These are phyloP conservation scores for Syzygium aqueum DNA, from an alignment of 345 rosid genomes.

Conservation along the genomic window DNA sequence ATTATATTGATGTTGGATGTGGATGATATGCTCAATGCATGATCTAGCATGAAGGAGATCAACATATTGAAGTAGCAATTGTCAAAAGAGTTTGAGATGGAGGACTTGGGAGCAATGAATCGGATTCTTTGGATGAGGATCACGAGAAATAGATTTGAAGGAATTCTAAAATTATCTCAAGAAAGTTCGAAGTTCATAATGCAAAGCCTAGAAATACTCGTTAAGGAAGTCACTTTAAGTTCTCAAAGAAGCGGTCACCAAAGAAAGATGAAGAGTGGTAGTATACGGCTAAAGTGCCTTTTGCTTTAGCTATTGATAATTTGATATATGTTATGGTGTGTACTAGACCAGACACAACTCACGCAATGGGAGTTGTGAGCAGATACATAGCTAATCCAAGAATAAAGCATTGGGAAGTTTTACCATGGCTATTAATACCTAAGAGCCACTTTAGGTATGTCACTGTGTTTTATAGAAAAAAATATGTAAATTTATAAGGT, in stretches of 20 bases:
- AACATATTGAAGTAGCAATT: neutral
- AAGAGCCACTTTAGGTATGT: neutral
- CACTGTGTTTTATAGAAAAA: neutral
- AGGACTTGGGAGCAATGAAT: neutral
- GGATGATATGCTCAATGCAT: neutral
- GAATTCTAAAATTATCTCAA: neutral
- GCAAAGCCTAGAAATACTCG: neutral
- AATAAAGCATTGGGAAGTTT: neutral
- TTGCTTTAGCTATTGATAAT: neutral
- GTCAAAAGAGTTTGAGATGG: neutral
- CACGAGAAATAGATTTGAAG: neutral
- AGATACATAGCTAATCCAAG: neutral
- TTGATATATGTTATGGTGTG: neutral
- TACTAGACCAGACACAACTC: accelerated
- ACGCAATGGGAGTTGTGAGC: neutral
- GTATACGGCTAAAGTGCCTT: neutral
- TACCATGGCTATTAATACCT: neutral
- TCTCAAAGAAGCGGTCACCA: neutral
- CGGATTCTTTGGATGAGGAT: neutral
- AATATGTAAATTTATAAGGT: neutral
- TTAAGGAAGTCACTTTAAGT: neutral
- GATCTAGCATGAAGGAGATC: neutral
- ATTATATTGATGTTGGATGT: neutral
- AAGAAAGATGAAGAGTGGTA: neutral
- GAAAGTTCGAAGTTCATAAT: neutral